Evolutionary conservation across 345 rosid species (phyloP).

Genomic region (Pugionium dolabratum): DNA sequence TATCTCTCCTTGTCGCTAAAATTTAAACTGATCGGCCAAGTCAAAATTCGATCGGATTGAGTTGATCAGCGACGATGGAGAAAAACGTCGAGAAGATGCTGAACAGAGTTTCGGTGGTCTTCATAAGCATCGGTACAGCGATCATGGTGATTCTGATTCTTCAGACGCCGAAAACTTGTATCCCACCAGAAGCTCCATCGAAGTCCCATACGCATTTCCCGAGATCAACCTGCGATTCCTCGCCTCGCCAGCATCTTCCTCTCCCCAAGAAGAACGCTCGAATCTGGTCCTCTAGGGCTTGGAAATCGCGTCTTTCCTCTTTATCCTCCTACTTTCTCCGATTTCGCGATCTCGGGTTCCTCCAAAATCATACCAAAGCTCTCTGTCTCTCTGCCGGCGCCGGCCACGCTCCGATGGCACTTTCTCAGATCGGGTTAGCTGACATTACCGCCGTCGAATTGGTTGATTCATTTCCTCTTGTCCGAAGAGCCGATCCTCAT

Average conservation of each 20-base stretch:
- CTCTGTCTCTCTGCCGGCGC: slow-evolving; percentile 90
- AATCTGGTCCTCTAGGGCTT: slow-evolving; percentile 66
- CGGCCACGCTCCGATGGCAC: slow-evolving; percentile 84
- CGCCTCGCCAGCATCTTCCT: slow-evolving; percentile 62
- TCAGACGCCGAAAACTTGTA: slow-evolving; percentile 67
- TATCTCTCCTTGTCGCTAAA: no score
- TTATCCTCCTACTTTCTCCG: slow-evolving; percentile 52
- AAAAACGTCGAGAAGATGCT: slow-evolving; percentile 55
- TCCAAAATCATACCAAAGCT: slow-evolving; percentile 66
- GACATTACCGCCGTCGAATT: slow-evolving; percentile 81
- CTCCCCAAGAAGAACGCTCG: slow-evolving; percentile 66
- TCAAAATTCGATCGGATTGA: not conserved
- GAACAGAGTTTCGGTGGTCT: slow-evolving; percentile 52
- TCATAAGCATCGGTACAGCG: slow-evolving; percentile 51
- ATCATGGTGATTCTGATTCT: slow-evolving; percentile 50
- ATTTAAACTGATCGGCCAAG: not conserved
- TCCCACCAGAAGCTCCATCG: slow-evolving; percentile 45
- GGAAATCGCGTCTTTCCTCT: slow-evolving; percentile 61
- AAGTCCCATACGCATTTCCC: slow-evolving; percentile 72
- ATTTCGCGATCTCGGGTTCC: slow-evolving; percentile 45
- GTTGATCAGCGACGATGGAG: slow-evolving; percentile 55
- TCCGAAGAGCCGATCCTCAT: slow-evolving; percentile 73
- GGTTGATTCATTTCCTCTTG: slow-evolving; percentile 73
- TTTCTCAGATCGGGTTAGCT: slow-evolving; percentile 52
- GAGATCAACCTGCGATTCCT: slow-evolving; percentile 70